Conservation (phyloP, 768 basidiomycete genomes). For the Agrocybe pediades region DNA sequence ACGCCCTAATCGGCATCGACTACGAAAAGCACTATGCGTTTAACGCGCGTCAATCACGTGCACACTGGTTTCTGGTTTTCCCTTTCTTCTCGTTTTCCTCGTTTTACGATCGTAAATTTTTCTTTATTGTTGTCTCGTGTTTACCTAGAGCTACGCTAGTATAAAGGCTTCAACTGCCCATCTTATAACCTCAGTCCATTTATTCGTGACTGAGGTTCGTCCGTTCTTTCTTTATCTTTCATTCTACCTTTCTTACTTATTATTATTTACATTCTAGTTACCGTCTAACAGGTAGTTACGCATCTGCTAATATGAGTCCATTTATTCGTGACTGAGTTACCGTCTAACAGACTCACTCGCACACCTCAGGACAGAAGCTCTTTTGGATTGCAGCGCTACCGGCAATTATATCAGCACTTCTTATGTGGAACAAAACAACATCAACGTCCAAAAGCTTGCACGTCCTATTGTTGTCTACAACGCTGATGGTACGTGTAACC, state of each 20-base stretch:
- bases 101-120: not conserved
- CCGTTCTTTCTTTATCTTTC: not conserved
- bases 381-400: conserved; percentile 16
- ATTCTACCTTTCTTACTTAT: not conserved
- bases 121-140: not conserved
- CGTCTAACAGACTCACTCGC: not conserved
- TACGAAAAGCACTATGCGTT: not conserved
- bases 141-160: not conserved
- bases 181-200: not conserved
- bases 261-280: not conserved
- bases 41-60: not conserved
- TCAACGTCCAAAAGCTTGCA: conserved; percentile 1
- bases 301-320: not conserved
- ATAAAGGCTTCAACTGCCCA: not conserved
- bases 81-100: not conserved
- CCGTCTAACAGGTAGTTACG: not conserved
- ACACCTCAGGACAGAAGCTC: no score
- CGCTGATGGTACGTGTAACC: conserved; percentile 20
- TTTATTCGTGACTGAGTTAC: not conserved
- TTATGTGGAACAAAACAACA: not conserved
- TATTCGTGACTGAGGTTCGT: not conserved
- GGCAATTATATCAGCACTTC: conserved; percentile 8
- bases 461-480: conserved; percentile 21
- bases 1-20: not conserved
- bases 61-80: not conserved